Evolutionary conservation across 805 yeast species (phyloP).

Genomic region (Sugiyamaella americana): DNA sequence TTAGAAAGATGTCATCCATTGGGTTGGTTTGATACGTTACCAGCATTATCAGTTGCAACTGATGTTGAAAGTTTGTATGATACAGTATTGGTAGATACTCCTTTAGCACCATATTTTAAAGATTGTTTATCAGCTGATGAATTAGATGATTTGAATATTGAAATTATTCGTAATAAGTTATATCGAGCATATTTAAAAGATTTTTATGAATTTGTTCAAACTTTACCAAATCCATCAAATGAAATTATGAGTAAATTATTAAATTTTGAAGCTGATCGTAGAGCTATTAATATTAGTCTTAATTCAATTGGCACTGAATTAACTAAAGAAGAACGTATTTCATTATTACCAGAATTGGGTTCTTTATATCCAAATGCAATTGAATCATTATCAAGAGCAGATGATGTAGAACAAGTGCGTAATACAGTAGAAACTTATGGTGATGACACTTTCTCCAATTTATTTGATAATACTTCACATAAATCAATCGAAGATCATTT

Average conservation of each 20-base stretch:
- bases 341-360: slow-evolving; percentile 78
- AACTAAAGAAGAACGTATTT: slow-evolving; percentile 60
- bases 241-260: slow-evolving; percentile 75
- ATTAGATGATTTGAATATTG: slow-evolving; percentile 92
- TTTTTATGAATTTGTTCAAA: slow-evolving; percentile 60
- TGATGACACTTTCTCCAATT: slow-evolving; percentile 30
- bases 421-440: slow-evolving; percentile 26
- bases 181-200: slow-evolving; percentile 92
- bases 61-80: slow-evolving; percentile 90
- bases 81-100: slow-evolving; percentile 92
- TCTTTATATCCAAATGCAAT: slow-evolving; percentile 75
- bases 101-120: slow-evolving; percentile 93
- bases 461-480: slow-evolving; percentile 41
- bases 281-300: slow-evolving; percentile 84
- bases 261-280: slow-evolving; percentile 90
- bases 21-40: slow-evolving; percentile 98
- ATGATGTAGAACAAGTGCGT: slow-evolving; percentile 81
- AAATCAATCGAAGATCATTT: slow-evolving; percentile 89
- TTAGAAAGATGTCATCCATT: slow-evolving; percentile 89
- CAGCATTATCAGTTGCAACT: slow-evolving; percentile 89
- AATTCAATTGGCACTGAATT: slow-evolving; percentile 85
- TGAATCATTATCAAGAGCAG: slow-evolving; percentile 62
- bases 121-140: slow-evolving; percentile 79
- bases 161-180: slow-evolving; percentile 83
- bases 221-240: slow-evolving; percentile 67